Evolutionary conservation across 2,329 filamentous ascomycete species (phyloP), one percentile per base, ranked within the genome.

Genomic region (Bipolaris sorokiniana): DNA sequence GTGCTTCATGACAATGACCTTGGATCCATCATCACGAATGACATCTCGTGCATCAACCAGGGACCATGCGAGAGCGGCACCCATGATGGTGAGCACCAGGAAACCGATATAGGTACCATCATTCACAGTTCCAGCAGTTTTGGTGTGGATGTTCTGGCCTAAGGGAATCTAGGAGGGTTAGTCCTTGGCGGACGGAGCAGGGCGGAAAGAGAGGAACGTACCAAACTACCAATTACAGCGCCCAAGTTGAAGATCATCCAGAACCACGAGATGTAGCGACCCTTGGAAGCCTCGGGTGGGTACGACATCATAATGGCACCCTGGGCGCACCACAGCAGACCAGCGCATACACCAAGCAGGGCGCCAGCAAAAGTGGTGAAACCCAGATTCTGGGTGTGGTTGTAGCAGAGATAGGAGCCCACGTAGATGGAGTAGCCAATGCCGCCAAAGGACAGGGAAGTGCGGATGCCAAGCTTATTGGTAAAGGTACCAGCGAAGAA

Each of bases 161-260:
- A 92, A 84, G n/a, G 89, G 88, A 59, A 92, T 90, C 82, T 84
- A 59, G 23, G n/a, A 48, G 31, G 36, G 54, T 68, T 47, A 67
- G 63, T 49, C 41, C 46, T 38, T 36, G 28, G 7, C 48, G 15
- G 40, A 46, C 16, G 34, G n/a, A 42, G 23, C 5, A 16, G n/a
- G 44, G 22, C 7, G 28, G 26, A 20, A 47, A 45, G 42, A 26
- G 54, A n/a, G 37, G 77, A 54, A 74, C 83, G 74, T 77, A 86
- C 84, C 80, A 88, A 73, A 70, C 88, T 87, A 61, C 93, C 93
- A 75, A 97, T 91, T 59, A 97, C 92, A 68, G 88, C 92, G 67
- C 93, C 93, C 57, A 93, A 77, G 78, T 97, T 97, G 83, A 97
- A 97, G 70, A 97, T 96, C 75, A 92, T 88, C 93, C 93, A 97